These are phyloP conservation scores for Ophiosphaerella herpotricha DNA, from an alignment of 2,329 filamentous ascomycete genomes.

Conservation along the genomic window DNA sequence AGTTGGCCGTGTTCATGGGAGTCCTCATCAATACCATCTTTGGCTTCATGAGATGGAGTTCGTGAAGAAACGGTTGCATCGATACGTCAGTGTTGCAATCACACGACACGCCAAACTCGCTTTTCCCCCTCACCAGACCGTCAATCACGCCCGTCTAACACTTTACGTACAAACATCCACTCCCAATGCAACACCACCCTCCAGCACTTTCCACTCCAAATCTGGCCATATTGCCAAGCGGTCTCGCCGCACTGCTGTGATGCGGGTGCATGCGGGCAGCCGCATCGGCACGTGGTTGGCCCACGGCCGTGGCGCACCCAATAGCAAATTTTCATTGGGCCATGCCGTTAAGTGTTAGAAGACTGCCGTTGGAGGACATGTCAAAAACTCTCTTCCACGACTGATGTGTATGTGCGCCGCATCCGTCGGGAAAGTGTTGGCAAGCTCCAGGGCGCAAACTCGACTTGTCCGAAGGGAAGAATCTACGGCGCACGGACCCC, in stretches of 20 bases:
- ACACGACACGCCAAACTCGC: neutral
- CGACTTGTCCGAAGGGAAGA: neutral
- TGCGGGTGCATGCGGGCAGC: neutral
- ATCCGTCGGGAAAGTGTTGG: conserved; percentile 15
- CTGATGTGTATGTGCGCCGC: neutral
- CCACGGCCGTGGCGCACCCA: neutral
- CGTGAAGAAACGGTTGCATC: conserved; percentile 6
- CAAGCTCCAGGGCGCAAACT: conserved; percentile 11
- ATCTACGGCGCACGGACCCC: neutral
- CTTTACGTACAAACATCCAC: conserved; percentile 32
- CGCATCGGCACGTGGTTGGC: conserved; percentile 2
- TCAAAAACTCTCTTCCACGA: conserved; percentile 1
- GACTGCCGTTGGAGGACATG: conserved; percentile 18
- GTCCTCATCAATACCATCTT: conserved; percentile 79
- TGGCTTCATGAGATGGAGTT: conserved; percentile 68
- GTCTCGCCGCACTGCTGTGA: neutral
- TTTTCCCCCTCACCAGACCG: conserved; percentile 17
- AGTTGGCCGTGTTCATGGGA: conserved; percentile 84
- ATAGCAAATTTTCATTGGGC: conserved; percentile 12
- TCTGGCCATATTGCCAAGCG: conserved; percentile 1
- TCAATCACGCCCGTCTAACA: conserved; percentile 25
- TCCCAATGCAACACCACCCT: conserved; percentile 10
- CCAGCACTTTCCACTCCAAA: conserved; percentile 2
- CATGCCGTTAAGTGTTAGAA: conserved; percentile 13
- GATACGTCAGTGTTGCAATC: neutral